phyloP scores from a whole-genome alignment of 331 rosid genomes.

The Telfairia occidentalis region DNA sequence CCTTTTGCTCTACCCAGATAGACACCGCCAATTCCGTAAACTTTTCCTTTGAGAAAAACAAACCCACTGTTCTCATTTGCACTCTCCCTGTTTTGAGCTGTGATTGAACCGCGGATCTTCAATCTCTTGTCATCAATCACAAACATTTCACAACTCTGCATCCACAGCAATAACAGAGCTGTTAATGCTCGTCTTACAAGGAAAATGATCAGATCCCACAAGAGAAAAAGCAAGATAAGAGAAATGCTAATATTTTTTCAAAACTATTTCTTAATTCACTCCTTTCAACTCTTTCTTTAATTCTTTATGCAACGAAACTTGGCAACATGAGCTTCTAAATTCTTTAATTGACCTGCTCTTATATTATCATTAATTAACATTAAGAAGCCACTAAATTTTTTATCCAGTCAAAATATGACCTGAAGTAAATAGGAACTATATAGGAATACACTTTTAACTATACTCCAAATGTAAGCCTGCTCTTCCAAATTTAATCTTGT shows the following conservation, averaged over 20 bases:
- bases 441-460: no score
- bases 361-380: no score
- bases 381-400: not conserved
- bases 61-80: slow-evolving; percentile 47
- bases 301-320: no score
- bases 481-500: no score
- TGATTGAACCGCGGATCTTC: slow-evolving; percentile 45
- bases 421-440: not conserved
- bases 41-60: slow-evolving; percentile 44
- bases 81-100: slow-evolving; percentile 47
- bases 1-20: slow-evolving; percentile 86
- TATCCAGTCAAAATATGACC: not conserved
- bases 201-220: not conserved
- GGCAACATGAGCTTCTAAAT: not conserved
- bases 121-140: slow-evolving; percentile 64
- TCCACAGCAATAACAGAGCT: not conserved
- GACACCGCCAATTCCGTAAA: slow-evolving; percentile 57
- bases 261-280: no score
- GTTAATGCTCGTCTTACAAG: not conserved
- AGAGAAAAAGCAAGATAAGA: not conserved
- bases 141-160: slow-evolving; percentile 73
- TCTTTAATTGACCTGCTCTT: not conserved
- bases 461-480: no score
- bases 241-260: not conserved
- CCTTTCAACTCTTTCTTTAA: no score